Conservation (phyloP, 176 grass and related monocot genomes). For the Avena eriantha region DNA sequence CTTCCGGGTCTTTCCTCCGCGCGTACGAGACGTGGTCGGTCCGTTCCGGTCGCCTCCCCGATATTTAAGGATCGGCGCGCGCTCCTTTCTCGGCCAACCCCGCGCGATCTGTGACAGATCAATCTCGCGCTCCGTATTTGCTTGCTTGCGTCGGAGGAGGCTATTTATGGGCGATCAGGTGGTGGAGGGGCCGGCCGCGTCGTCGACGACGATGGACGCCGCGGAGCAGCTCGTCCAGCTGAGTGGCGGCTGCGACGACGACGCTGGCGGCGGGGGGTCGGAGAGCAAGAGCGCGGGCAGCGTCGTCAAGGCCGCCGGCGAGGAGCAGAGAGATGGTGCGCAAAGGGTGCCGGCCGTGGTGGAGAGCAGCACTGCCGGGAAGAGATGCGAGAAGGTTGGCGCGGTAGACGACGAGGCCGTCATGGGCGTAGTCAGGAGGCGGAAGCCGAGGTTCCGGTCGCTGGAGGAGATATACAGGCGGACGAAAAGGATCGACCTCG, state of each 20-base stretch:
- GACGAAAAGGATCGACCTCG: background rate
- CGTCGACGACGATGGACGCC: slow-evolving; percentile 50
- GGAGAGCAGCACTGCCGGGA: slow-evolving; percentile 6
- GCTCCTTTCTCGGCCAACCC: background rate
- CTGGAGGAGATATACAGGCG: slow-evolving; percentile 46
- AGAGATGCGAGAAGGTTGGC: background rate
- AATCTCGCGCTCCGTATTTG: background rate
- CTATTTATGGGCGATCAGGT: background rate
- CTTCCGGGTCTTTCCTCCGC: slow-evolving; percentile 52
- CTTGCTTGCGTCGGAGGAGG: background rate
- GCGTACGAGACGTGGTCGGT: background rate
- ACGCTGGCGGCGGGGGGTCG: background rate
- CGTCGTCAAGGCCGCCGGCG: background rate
- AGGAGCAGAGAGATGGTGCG: background rate
- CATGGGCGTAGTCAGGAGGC: slow-evolving; percentile 18
- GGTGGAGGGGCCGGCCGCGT: background rate
- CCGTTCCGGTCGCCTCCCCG: background rate
- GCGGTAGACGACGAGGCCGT: slow-evolving; percentile 11
- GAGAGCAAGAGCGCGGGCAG: slow-evolving; percentile 28
- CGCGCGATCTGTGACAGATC: background rate
- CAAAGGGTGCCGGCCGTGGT: slow-evolving; percentile 14
- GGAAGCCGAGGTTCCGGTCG: slow-evolving; percentile 50
- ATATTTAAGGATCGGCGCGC: slow-evolving; percentile 49
- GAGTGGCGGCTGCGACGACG: slow-evolving; percentile 42
- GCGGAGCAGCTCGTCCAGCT: slow-evolving; percentile 68